Evolutionary conservation across 2,329 filamentous ascomycete species (phyloP), one percentile per base, ranked within the genome.

Genomic region (Nemania sp.): DNA sequence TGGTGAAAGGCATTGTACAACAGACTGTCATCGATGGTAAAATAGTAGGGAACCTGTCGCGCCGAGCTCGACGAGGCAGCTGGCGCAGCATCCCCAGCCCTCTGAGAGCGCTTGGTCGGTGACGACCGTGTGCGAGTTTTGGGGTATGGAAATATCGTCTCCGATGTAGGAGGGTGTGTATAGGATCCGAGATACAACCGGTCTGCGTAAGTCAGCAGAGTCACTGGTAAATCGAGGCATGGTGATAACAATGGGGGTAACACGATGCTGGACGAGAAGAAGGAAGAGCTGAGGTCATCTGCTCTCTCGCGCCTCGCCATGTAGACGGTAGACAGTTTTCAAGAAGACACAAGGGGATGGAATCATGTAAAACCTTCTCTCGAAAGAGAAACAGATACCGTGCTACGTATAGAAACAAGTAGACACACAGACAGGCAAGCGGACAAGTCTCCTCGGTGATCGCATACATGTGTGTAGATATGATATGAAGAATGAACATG

Each of bases 1-100:
- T 96, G 93, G 78, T 98, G 93, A 78, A 99, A 99, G 34, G 94
- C 93, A 76, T 99, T 99, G 83, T 99, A 99, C 48, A 97, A 84
- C 46, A 99, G 87, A 42, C 83, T 89, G 73, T 96, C 91, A 74
- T 99, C 95, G 68, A 98, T 88, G 52, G 92, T 94, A 78, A 99
- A 99, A 80, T 98, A 99, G 74, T 91, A 93, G 1, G 95, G 95
- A 57, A 88, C 79, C 67, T 84, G 60, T 61, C 67, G 86, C 54
- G 82, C 78, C n/a, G 81, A 76, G 60, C 78, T 75, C 25, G 78
- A 73, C 13, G 68, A 58, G 0, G 75, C 76, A 10, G 81, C 75
- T 53, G 80, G 81, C 17, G 85, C 81, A 47, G 83, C 84, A 34
- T 86, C 81, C 60, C 84, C 85, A 25, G 85, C 83, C 75, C 88